These are phyloP conservation scores for Beauveria caledonica DNA, from an alignment of 2,329 filamentous ascomycete species.

Conservation along the genomic window DNA sequence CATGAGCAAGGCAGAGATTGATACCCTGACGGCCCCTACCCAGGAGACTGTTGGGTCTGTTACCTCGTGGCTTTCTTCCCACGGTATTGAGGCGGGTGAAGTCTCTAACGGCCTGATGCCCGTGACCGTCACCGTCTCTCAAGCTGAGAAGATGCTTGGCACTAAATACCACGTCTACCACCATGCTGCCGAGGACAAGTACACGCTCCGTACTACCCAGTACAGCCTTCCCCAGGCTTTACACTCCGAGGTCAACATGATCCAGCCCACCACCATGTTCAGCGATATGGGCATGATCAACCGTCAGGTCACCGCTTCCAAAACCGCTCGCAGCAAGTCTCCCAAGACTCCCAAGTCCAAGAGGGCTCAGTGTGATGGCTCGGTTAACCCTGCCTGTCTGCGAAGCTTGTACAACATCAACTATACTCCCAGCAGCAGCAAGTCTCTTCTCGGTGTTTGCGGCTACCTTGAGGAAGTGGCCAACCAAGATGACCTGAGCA, in stretches of 20 bases:
- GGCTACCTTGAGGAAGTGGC: conserved; percentile 6
- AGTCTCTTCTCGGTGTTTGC: conserved; percentile 1
- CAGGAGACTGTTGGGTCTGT: conserved; percentile 1
- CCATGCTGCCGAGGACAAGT: conserved; percentile 2
- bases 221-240: conserved; percentile 9
- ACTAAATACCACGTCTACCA: conserved; percentile 10
- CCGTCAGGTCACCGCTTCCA: not conserved
- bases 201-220: conserved; percentile 8
- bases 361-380: not conserved
- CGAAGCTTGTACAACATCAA: conserved; percentile 4
- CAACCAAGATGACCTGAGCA: not conserved
- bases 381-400: conserved; percentile 1
- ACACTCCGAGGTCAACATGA: conserved; percentile 8
- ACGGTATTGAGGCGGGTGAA: conserved; percentile 9
- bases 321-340: not conserved
- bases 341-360: not conserved
- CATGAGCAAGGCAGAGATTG: conserved; percentile 11
- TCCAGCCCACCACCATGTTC: conserved; percentile 13
- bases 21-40: conserved; percentile 8
- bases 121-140: not conserved
- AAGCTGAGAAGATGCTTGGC: conserved; percentile 10
- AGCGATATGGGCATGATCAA: conserved; percentile 7
- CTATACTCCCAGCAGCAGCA: conserved; percentile 3
- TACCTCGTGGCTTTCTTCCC: conserved; percentile 7
- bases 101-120: conserved; percentile 2